These are phyloP conservation scores for Lactarius akahatsu DNA, from an alignment of 768 basidiomycete genomes.

Conservation along the genomic window DNA sequence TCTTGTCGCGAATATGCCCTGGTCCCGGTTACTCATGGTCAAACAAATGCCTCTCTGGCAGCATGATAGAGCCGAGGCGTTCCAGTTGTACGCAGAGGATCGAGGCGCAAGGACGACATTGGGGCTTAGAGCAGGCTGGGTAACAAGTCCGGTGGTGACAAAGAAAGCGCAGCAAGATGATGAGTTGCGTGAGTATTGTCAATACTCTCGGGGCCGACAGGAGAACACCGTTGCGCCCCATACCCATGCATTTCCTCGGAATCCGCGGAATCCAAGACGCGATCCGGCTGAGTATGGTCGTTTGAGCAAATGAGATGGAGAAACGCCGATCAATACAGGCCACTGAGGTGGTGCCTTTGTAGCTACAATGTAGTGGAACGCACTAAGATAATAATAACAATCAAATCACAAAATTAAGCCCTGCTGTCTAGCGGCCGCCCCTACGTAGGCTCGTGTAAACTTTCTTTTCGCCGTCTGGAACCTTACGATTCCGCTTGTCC, in stretches of 20 bases:
- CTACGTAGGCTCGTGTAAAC: background rate
- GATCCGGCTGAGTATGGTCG: background rate
- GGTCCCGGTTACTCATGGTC: background rate
- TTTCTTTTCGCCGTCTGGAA: background rate
- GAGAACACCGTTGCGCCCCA: background rate
- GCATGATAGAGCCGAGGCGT: background rate
- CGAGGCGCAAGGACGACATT: background rate
- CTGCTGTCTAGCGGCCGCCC: background rate
- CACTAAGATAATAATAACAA: background rate
- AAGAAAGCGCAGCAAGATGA: background rate
- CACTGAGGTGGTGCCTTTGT: background rate
- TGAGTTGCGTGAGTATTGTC: background rate
- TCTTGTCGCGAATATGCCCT: background rate
- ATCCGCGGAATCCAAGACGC: background rate
- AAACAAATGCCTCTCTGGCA: background rate
- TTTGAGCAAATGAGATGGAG: background rate
- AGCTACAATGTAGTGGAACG: background rate
- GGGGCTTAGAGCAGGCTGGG: background rate
- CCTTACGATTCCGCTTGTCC: background rate
- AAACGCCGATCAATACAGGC: background rate
- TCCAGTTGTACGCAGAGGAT: background rate
- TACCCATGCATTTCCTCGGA: background rate
- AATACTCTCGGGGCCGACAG: background rate
- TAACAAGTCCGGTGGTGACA: background rate
- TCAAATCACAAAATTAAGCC: background rate